Percentiles rank a stretch among this genome's conserved stretches.
These are phyloP conservation scores for Phytophthora capsici DNA, from an alignment of 352 stramenopile genomes.

Conservation along the genomic window DNA sequence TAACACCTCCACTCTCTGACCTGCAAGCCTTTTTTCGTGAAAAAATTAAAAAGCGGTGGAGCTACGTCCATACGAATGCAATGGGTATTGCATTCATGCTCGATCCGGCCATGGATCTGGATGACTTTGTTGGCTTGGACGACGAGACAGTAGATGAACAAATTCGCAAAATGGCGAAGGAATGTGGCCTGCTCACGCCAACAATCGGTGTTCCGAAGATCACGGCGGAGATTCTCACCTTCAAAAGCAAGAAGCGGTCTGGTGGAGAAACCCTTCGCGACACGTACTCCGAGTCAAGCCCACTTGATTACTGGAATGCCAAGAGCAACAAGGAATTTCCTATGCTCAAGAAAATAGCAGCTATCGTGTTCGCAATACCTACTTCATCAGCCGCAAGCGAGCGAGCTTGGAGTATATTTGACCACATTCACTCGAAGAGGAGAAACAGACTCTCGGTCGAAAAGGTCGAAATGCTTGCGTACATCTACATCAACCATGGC, in stretches of 20 bases:
- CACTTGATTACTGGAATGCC: neutral
- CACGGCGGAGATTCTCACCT: neutral
- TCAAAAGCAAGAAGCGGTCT: neutral
- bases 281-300: neutral
- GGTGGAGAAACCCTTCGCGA: neutral
- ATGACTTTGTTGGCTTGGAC: neutral
- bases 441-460: constrained; percentile 10
- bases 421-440: neutral
- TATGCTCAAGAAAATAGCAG: neutral
- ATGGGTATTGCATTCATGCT: neutral
- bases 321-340: neutral
- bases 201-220: no score
- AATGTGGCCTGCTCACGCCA: no score
- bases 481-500: constrained; percentile 13
- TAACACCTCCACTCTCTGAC: neutral
- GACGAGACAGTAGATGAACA: neutral
- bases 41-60: neutral
- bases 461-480: constrained; percentile 16
- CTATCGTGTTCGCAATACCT: neutral
- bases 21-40: neutral
- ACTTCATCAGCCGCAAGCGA: neutral
- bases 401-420: neutral
- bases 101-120: neutral
- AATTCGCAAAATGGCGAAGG: neutral
- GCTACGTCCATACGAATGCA: neutral